These are phyloP conservation scores for Gossypium stocksii DNA, from an alignment of 345 rosid species.

Conservation along the genomic window DNA sequence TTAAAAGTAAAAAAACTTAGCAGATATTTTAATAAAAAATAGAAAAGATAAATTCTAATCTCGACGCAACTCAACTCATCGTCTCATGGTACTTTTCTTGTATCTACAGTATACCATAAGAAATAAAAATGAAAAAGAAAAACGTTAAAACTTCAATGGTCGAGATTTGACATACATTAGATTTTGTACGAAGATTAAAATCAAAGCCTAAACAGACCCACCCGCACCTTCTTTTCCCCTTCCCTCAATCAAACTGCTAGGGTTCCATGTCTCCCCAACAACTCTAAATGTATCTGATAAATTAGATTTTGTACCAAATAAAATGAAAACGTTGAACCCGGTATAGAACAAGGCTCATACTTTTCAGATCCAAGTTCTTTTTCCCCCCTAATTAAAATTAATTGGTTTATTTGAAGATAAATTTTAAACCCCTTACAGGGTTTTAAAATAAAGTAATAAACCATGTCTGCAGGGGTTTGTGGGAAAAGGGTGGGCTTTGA, in stretches of 20 bases:
- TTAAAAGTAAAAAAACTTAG: too few species aligned
- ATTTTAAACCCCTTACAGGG: neutral
- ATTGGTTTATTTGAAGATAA: neutral
- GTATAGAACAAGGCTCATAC: neutral
- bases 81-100: neutral
- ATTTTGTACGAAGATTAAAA: neutral
- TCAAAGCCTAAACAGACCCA: neutral
- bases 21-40: too few species aligned
- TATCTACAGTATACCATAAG: neutral
- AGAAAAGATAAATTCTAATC: too few species aligned
- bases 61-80: neutral
- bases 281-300: neutral
- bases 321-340: neutral
- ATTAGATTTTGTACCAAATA: neutral
- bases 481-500: conserved; percentile 12
- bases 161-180: neutral
- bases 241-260: conserved; percentile 8
- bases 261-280: conserved; percentile 1
- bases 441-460: neutral
- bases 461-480: conserved; percentile 9
- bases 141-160: neutral
- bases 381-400: neutral
- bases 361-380: neutral
- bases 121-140: neutral
- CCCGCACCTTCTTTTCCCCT: neutral